Evolutionary conservation across 192 early-diverging fungal species (phyloP).

Genomic region (Rhizoclosmatium sp.): DNA sequence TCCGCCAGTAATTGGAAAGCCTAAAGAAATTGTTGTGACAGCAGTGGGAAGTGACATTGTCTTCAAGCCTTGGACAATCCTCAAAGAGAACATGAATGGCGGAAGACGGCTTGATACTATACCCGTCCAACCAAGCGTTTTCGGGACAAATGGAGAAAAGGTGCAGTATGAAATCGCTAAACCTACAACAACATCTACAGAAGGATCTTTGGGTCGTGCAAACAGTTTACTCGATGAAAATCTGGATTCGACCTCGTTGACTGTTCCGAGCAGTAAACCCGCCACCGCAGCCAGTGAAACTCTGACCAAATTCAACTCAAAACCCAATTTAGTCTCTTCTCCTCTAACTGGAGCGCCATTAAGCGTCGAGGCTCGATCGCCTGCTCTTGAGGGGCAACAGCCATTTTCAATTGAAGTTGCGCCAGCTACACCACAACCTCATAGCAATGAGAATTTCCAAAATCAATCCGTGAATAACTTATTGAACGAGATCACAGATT

Average conservation of each 20-base stretch:
- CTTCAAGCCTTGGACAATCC: slow-evolving; percentile 54
- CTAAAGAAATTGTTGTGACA: background rate
- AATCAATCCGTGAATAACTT: background rate
- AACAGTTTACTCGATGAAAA: slow-evolving; percentile 15
- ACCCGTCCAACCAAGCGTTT: slow-evolving; percentile 14
- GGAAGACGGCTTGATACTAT: slow-evolving; percentile 25
- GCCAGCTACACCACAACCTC: background rate
- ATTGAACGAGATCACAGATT: background rate
- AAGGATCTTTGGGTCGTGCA: background rate
- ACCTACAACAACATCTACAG: too few relatives aligned
- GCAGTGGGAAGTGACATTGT: slow-evolving; percentile 30
- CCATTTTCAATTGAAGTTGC: too few relatives aligned
- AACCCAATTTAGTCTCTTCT: background rate
- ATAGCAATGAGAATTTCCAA: background rate
- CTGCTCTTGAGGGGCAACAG: background rate
- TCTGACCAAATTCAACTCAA: background rate
- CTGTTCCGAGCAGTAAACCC: slow-evolving; percentile 3
- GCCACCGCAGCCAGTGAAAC: background rate
- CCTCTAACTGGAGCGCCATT: background rate
- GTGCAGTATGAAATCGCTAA: background rate
- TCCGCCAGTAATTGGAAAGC: slow-evolving; percentile 22
- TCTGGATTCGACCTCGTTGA: background rate
- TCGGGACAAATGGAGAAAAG: slow-evolving; percentile 33
- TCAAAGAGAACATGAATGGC: slow-evolving; percentile 36
- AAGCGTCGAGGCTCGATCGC: too few relatives aligned